Evolutionary conservation across 2,329 filamentous ascomycete genomes (phyloP), one percentile per base, ranked within the genome.

Genomic region (Magnaporthiopsis poae): DNA sequence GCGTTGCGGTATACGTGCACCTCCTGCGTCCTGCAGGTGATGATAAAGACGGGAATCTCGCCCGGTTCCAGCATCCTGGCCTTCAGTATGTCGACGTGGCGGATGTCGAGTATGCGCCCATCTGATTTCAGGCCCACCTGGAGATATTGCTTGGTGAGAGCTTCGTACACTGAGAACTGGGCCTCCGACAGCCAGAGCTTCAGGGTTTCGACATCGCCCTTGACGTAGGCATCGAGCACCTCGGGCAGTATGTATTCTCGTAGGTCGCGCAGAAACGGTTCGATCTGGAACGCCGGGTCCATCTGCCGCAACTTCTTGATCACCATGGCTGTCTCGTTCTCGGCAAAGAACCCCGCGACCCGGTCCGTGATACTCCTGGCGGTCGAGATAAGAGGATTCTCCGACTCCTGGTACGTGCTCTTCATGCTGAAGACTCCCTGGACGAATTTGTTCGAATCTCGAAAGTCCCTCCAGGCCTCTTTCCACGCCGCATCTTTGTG

Each of bases 401-500:
- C 95, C 13, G 95, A 98, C 79, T 99, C 95, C 71, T 96, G 90
- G 80, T 98, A 98, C 67, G 88, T 88, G 67, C 86, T 87, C 79
- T 94, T 93, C 79, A 96, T 86, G 75, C 84, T 87, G 79, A 96
- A 97, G 69, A 97, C 80, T 67, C 90, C 88, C 78, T 97, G 94
- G 76, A 96, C 91, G 68, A 97, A 79, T 72, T 90, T 92, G 78
- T 89, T 96, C 70, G 87, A 88, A 76, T 99, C 95, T 69, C 90
- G 89, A 85, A 98, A 99, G 65, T 95, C 90, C 73, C 89, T 87
- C 95, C 95, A 99, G n/a, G 92, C 92, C 77, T 98, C 94, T 80
- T 96, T 97, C 92, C 94, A 98, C 29, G 90, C 91, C 18, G 95
- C 89, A 72, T 99, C 95, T 79, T 99, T 99, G 83, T 99, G 95